Percentiles rank a stretch among this genome's conserved stretches.
Conservation (phyloP, 495 filamentous ascomycete genomes). For the Apodospora peruviana region DNA sequence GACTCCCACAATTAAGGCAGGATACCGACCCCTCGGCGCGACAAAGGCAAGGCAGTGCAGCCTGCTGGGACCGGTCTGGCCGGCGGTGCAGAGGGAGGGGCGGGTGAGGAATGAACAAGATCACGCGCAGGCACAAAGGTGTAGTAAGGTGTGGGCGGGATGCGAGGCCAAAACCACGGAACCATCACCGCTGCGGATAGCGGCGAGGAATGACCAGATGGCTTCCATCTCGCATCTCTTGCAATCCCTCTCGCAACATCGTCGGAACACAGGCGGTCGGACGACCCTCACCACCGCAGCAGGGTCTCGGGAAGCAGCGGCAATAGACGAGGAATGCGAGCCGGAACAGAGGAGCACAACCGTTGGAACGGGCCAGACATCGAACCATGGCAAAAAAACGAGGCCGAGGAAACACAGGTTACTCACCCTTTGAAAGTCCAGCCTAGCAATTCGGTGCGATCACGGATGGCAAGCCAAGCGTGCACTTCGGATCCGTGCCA, state of each 20-base stretch:
- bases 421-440: not conserved
- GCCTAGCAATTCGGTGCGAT: no score
- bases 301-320: not conserved
- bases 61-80: not conserved
- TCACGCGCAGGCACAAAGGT: constrained; percentile 13
- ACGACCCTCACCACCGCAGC: not conserved
- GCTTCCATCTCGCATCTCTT: not conserved
- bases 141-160: not conserved
- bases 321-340: not conserved
- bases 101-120: constrained; percentile 19
- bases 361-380: not conserved
- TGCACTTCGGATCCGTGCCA: not conserved
- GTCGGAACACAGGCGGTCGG: constrained; percentile 1
- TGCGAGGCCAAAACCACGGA: constrained; percentile 11
- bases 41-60: not conserved
- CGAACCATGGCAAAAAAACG: not conserved
- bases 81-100: not conserved
- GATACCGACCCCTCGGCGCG: not conserved
- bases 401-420: not conserved
- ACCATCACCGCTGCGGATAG: not conserved
- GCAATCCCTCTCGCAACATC: no score
- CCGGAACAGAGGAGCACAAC: not conserved
- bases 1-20: not conserved
- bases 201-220: not conserved
- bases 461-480: not conserved